phyloP scores from a whole-genome alignment of 129 eudicot species.

The Escallonia rubra region DNA sequence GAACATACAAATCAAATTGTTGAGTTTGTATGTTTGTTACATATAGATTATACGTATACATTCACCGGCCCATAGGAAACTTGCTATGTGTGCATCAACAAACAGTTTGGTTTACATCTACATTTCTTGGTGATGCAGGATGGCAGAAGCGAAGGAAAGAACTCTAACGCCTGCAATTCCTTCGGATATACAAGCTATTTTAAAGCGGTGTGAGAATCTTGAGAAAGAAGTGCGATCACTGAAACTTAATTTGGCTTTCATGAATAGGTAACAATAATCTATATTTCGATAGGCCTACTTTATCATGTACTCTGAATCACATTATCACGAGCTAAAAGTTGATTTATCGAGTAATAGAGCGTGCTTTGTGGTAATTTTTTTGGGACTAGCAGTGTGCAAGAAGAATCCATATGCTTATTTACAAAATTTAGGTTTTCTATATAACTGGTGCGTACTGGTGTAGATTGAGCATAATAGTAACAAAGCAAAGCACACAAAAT shows the following conservation, averaged over 20 bases:
- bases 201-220: constrained; percentile 81
- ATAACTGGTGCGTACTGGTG: no score
- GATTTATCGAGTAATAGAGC: not conserved
- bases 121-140: constrained; percentile 35
- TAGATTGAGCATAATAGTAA: no score
- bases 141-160: constrained; percentile 95
- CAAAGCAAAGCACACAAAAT: no score
- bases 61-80: no score
- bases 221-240: constrained; percentile 91
- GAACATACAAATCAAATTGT: no score
- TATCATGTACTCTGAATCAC: not conserved
- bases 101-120: not conserved
- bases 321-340: not conserved
- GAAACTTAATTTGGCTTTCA: constrained; percentile 77
- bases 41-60: no score
- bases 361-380: not conserved
- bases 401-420: no score
- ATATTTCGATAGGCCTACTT: not conserved
- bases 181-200: constrained; percentile 71
- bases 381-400: not conserved
- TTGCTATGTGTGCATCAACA: no score
- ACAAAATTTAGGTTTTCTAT: no score
- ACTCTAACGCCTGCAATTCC: constrained; percentile 61
- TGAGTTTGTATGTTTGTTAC: no score
- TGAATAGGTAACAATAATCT: constrained; percentile 53